Evolutionary conservation across 2,329 filamentous ascomycete genomes (phyloP).

Genomic region (Aphanoascus verrucosus): DNA sequence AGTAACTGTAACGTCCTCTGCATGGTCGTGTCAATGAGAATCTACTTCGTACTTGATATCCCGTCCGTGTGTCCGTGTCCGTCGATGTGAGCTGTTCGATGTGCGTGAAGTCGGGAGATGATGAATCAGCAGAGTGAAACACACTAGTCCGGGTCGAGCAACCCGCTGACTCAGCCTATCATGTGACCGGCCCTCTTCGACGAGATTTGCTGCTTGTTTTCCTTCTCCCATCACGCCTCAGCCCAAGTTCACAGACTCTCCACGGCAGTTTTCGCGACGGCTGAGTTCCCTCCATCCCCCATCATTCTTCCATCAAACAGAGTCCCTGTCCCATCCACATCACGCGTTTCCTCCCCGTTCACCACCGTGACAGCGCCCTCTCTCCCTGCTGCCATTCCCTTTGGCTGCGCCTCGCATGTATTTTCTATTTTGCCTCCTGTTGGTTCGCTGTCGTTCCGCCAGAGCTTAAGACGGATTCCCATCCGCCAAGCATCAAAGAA

Average conservation of each 20-base stretch:
- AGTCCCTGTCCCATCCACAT: slow-evolving; percentile 25
- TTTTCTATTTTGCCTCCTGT: slow-evolving; percentile 21
- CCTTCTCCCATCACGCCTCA: slow-evolving; percentile 9
- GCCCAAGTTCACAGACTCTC: slow-evolving; percentile 7
- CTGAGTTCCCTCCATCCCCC: slow-evolving; percentile 30
- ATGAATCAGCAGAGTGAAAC: background rate
- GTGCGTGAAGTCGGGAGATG: background rate
- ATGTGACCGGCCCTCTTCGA: slow-evolving; percentile 8
- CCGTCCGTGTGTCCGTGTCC: no score
- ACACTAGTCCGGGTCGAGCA: background rate
- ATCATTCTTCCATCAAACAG: slow-evolving; percentile 31
- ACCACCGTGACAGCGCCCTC: slow-evolving; percentile 19
- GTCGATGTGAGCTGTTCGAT: no score
- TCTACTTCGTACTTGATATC: no score
- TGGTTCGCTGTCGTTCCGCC: slow-evolving; percentile 16
- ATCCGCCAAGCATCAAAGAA: slow-evolving; percentile 23
- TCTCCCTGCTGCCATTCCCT: slow-evolving; percentile 16
- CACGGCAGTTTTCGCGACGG: slow-evolving; percentile 23
- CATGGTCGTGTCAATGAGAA: no score
- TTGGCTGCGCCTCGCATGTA: slow-evolving; percentile 16
- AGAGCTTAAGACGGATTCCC: slow-evolving; percentile 7
- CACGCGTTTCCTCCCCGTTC: slow-evolving; percentile 21
- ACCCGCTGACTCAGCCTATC: slow-evolving; percentile 1
- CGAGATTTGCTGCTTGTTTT: slow-evolving; percentile 9
- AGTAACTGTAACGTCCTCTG: no score